These are phyloP conservation scores for Coemansia sp. DNA, from an alignment of 192 early-diverging fungal species.

Conservation along the genomic window DNA sequence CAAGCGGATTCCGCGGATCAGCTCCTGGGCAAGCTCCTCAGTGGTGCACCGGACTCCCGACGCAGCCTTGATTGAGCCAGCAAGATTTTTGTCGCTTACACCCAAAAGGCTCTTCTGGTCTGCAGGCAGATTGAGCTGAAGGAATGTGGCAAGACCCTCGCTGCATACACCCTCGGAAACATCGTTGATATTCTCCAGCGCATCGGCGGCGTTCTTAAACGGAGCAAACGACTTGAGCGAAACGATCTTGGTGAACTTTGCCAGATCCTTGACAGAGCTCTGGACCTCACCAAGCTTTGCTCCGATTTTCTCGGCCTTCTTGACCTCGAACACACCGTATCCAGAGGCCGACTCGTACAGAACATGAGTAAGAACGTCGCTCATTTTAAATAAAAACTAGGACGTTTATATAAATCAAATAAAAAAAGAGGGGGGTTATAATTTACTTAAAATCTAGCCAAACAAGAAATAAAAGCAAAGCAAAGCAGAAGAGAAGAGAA, in stretches of 20 bases:
- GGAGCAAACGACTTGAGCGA: constrained; percentile 94
- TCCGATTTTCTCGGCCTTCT: constrained; percentile 93
- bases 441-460: not conserved
- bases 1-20: constrained; percentile 91
- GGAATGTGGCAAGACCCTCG: constrained; percentile 85
- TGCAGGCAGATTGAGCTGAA: constrained; percentile 90
- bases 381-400: not conserved
- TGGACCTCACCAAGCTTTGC: constrained; percentile 89
- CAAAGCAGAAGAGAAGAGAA: not conserved
- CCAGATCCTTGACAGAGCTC: constrained; percentile 75
- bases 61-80: constrained; percentile 62
- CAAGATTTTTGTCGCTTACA: constrained; percentile 85
- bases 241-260: constrained; percentile 87
- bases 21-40: constrained; percentile 82
- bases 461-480: constrained; percentile 2
- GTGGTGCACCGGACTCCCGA: constrained; percentile 76
- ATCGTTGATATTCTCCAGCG: constrained; percentile 97
- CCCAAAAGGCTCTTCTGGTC: constrained; percentile 77
- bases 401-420: not conserved
- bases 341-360: constrained; percentile 95
- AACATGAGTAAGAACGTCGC: constrained; percentile 52
- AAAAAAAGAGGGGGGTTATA: not conserved
- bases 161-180: constrained; percentile 96
- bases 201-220: constrained; percentile 95
- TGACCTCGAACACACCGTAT: constrained; percentile 93